phyloP scores from a whole-genome alignment of 768 basidiomycete species.

The Lactarius trivialis region DNA sequence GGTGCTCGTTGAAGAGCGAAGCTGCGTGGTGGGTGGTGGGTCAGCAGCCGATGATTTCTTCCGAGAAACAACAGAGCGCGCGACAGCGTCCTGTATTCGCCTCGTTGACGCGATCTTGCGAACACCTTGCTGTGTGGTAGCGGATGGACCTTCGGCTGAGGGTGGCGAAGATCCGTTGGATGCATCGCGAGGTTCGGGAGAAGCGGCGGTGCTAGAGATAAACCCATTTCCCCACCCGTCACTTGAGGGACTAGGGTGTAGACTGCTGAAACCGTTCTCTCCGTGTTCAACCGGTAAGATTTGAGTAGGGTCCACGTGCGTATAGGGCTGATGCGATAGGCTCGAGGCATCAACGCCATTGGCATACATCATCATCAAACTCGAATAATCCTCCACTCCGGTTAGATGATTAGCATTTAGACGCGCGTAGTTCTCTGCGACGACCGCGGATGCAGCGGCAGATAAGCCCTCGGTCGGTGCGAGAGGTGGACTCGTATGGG shows the following conservation, averaged over 20 bases:
- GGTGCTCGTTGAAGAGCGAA: conserved; percentile 58
- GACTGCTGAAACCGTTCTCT: conserved; percentile 40
- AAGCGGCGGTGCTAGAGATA: conserved; percentile 60
- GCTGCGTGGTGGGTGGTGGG: conserved; percentile 24
- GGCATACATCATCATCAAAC: conserved; percentile 62
- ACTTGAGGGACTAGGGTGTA: conserved; percentile 74
- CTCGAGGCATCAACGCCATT: conserved; percentile 39
- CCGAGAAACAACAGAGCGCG: conserved; percentile 31
- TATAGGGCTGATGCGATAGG: conserved; percentile 44
- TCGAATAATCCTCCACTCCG: conserved; percentile 57
- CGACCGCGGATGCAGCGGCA: conserved; percentile 57
- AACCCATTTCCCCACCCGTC: conserved; percentile 67
- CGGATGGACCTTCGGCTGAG: conserved; percentile 46
- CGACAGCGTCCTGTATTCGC: conserved; percentile 45
- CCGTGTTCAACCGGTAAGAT: conserved; percentile 48
- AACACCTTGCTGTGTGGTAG: conserved; percentile 29
- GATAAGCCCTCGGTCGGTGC: conserved; percentile 48
- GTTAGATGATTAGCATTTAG: conserved; percentile 49
- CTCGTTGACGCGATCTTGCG: conserved; percentile 66
- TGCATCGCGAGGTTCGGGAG: conserved; percentile 65
- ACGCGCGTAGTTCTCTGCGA: conserved; percentile 69
- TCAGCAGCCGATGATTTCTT: conserved; percentile 38
- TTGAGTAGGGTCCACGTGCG: conserved; percentile 91
- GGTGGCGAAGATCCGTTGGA: conserved; percentile 73
- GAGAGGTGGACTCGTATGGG: conserved; percentile 30